Percentiles rank a stretch among this genome's conserved stretches.
phyloP scores from a whole-genome alignment of 768 basidiomycete genomes.

The Phanerodontia chrysosporium region DNA sequence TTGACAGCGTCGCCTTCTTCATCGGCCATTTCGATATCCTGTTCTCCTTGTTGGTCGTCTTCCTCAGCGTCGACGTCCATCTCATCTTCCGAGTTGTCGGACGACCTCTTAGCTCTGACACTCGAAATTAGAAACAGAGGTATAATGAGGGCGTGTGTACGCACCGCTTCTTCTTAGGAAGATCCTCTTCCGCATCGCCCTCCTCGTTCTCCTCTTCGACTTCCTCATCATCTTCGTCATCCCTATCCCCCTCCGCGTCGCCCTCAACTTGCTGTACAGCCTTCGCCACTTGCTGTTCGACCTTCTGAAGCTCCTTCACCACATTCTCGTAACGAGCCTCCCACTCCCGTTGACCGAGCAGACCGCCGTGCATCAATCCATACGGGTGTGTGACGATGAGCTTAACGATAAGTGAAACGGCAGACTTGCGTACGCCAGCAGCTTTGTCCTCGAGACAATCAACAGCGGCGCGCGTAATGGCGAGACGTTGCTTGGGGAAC shows the following conservation, averaged over 20 bases:
- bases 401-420: slow-evolving; percentile 69
- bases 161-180: slow-evolving; percentile 25
- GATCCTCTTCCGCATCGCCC: slow-evolving; percentile 21
- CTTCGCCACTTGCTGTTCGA: slow-evolving; percentile 67
- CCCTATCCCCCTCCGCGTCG: slow-evolving; percentile 17
- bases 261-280: slow-evolving; percentile 43
- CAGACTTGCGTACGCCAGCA: slow-evolving; percentile 80
- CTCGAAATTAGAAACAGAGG: background rate
- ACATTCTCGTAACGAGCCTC: slow-evolving; percentile 64
- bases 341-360: slow-evolving; percentile 68
- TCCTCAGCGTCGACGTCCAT: slow-evolving; percentile 55
- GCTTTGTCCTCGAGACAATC: slow-evolving; percentile 87
- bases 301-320: slow-evolving; percentile 57
- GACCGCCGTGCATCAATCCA: slow-evolving; percentile 78
- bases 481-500: slow-evolving; percentile 82
- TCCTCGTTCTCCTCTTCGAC: slow-evolving; percentile 27
- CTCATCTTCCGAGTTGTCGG: slow-evolving; percentile 32
- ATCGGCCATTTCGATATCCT: slow-evolving; percentile 37
- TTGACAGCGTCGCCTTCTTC: slow-evolving; percentile 30
- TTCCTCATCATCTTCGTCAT: slow-evolving; percentile 24
- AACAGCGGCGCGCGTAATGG: slow-evolving; percentile 72
- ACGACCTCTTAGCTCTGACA: background rate
- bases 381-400: slow-evolving; percentile 88
- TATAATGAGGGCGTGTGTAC: background rate
- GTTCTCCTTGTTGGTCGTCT: slow-evolving; percentile 36